Percentiles rank a stretch among this genome's conserved stretches.
Evolutionary conservation across 1,284 basidiomycete species (phyloP).

Genomic region (Cutaneotrichosporon daszewskae): DNA sequence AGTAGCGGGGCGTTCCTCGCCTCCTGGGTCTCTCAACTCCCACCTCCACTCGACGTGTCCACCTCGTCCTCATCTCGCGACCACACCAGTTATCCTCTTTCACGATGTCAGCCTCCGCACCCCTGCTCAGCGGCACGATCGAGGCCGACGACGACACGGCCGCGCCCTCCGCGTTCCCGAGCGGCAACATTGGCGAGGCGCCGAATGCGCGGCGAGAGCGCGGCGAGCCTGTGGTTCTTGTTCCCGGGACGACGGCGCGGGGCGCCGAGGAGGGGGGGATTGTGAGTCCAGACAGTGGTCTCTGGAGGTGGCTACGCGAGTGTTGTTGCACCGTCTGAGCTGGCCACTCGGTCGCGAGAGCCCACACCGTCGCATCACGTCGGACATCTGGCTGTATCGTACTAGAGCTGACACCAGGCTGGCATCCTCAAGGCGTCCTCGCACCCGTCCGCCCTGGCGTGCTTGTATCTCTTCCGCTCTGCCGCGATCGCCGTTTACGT

Average conservation of each 20-base stretch:
- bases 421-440: slow-evolving; percentile 58
- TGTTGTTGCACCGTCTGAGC: too few species aligned
- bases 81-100: neutral
- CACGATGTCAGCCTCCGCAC: slow-evolving; percentile 12
- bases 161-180: slow-evolving; percentile 17
- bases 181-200: slow-evolving; percentile 39
- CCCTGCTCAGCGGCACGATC: slow-evolving; percentile 46
- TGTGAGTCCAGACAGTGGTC: slow-evolving; percentile 27
- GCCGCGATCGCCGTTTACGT: slow-evolving; percentile 81
- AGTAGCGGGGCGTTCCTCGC: too few species aligned
- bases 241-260: slow-evolving; percentile 35
- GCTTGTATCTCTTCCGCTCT: slow-evolving; percentile 77
- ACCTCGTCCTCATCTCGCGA: neutral
- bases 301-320: too few species aligned
- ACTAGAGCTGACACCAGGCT: slow-evolving; percentile 21
- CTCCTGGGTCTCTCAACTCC: too few species aligned
- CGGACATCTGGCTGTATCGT: neutral
- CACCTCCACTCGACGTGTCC: neutral
- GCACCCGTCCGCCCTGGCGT: slow-evolving; percentile 75
- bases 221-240: slow-evolving; percentile 34
- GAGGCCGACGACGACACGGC: slow-evolving; percentile 45
- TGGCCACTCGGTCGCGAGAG: too few species aligned
- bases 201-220: slow-evolving; percentile 3
- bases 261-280: slow-evolving; percentile 43
- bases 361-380: too few species aligned